These are phyloP conservation scores for Helicocarpus griseus DNA, from an alignment of 2,329 filamentous ascomycete genomes.

Conservation along the genomic window DNA sequence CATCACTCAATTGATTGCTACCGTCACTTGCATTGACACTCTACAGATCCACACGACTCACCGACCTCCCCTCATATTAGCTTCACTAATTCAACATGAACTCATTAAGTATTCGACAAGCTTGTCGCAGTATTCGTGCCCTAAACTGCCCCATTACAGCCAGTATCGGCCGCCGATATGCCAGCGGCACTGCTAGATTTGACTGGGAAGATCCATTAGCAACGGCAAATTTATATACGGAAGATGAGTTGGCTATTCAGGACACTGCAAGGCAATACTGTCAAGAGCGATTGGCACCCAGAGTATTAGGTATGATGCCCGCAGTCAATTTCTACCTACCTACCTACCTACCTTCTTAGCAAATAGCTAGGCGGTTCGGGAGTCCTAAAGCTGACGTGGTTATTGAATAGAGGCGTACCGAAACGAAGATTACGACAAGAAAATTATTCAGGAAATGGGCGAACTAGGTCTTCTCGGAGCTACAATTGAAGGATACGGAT, in stretches of 20 bases:
- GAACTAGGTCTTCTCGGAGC: conserved; percentile 81
- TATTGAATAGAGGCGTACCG: conserved; percentile 62
- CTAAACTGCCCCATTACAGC: conserved; percentile 1
- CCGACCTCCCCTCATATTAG: not conserved
- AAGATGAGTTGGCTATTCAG: conserved; percentile 81
- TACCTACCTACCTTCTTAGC: no score
- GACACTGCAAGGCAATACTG: conserved; percentile 91
- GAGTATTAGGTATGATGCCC: conserved; percentile 63
- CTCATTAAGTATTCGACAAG: conserved; percentile 4
- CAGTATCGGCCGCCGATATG: conserved; percentile 1
- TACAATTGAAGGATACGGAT: conserved; percentile 78
- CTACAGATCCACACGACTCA: not conserved
- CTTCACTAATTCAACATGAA: conserved; percentile 6
- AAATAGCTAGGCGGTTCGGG: no score
- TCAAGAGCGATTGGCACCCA: conserved; percentile 75
- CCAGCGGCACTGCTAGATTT: conserved; percentile 40
- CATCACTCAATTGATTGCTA: not conserved
- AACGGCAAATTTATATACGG: conserved; percentile 65
- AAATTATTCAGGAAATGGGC: conserved; percentile 85
- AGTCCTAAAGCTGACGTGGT: not conserved
- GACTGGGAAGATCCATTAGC: conserved; percentile 88
- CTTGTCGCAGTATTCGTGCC: conserved; percentile 3
- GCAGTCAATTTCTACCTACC: not conserved
- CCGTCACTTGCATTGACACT: not conserved
- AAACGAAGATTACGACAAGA: conserved; percentile 75